phyloP scores from a whole-genome alignment of 225 moss, liverwort and hornwort genomes.

The Sphagnum contortum region DNA sequence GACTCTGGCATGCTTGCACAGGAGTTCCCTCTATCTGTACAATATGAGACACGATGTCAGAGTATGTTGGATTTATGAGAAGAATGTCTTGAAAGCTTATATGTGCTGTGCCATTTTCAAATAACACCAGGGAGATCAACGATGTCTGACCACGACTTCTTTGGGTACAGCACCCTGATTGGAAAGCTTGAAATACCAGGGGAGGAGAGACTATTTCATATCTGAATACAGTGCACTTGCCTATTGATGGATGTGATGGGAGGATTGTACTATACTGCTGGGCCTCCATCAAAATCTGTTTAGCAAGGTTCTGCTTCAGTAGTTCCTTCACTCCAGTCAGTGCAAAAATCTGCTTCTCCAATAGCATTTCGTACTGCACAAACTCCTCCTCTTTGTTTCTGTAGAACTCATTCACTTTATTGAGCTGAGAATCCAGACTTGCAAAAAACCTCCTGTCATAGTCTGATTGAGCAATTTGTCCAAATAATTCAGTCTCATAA shows the following conservation, averaged over 20 bases:
- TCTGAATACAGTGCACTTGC: too few species aligned
- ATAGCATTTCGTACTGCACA: slow-evolving; percentile 36
- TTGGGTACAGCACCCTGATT: too few species aligned
- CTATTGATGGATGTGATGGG: too few species aligned
- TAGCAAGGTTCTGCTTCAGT: slow-evolving; percentile 33
- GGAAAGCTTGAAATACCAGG: too few species aligned
- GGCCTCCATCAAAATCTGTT: too few species aligned
- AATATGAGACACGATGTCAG: not conserved
- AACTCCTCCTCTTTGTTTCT: slow-evolving; percentile 63
- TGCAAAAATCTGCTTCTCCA: slow-evolving; percentile 68
- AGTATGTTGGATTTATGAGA: not conserved
- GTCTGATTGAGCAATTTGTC: slow-evolving; percentile 34
- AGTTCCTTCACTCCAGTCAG: slow-evolving; percentile 49
- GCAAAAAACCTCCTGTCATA: slow-evolving; percentile 46
- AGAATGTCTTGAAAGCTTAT: too few species aligned
- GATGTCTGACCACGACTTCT: too few species aligned
- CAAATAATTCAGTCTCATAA: slow-evolving; percentile 57
- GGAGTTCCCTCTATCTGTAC: slow-evolving; percentile 21
- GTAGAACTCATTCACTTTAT: slow-evolving; percentile 66
- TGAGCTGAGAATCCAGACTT: slow-evolving; percentile 58
- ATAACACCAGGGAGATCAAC: not conserved
- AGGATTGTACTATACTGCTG: too few species aligned
- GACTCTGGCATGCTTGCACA: slow-evolving; percentile 34
- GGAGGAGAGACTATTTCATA: too few species aligned
- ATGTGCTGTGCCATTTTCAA: not conserved